Conservation (phyloP, 148 eudicot genomes). For the Cornus suecica region DNA sequence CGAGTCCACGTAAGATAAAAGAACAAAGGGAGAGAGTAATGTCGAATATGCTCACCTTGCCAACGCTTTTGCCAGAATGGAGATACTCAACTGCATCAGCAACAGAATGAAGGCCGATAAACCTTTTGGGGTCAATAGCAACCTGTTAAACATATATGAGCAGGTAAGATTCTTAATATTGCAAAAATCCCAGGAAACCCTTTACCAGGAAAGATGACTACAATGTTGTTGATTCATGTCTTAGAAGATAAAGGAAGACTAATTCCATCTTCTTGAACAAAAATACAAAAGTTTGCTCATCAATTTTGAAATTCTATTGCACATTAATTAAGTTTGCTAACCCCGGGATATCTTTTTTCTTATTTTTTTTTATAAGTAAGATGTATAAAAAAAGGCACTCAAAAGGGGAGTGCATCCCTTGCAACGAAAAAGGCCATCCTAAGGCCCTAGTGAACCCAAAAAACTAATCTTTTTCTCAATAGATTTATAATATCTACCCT, state of each 20-base stretch:
- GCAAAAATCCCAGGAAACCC: neutral
- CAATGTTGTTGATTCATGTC: neutral
- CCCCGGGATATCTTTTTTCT: too few species aligned
- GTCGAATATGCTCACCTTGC: conserved; percentile 55
- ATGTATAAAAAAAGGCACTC: too few species aligned
- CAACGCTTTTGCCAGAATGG: conserved; percentile 87
- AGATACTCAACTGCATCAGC: conserved; percentile 97
- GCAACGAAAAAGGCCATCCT: too few species aligned
- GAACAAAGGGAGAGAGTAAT: too few species aligned
- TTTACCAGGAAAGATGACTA: neutral
- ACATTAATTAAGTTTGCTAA: too few species aligned
- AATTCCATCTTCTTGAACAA: neutral
- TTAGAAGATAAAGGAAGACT: neutral
- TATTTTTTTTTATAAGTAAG: too few species aligned
- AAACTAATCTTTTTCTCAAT: too few species aligned
- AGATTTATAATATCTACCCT: too few species aligned
- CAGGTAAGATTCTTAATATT: neutral
- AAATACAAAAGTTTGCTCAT: neutral
- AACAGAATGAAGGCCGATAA: conserved; percentile 75
- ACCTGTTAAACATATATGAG: conserved; percentile 42
- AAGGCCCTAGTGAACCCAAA: too few species aligned
- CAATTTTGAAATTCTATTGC: too few species aligned
- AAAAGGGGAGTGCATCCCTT: too few species aligned
- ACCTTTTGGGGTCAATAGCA: conserved; percentile 67
- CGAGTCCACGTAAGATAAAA: too few species aligned